Base-by-base conservation (phyloP, 768 basidiomycete species). In the Kwoniella europaea region DNA sequence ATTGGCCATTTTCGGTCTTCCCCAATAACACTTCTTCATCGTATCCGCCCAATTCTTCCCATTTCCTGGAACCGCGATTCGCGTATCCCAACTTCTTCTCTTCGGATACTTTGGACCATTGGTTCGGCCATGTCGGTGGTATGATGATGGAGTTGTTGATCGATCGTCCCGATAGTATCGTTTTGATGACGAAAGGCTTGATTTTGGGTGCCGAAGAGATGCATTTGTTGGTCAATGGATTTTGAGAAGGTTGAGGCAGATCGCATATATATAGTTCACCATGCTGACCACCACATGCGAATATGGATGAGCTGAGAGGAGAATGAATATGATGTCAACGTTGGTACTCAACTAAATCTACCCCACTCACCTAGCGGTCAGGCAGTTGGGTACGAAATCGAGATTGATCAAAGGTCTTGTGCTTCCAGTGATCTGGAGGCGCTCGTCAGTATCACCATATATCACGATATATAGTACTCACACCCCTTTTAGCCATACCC, bases 101-200 rank as follows among this genome's bases (percentile, higher is more conserved):
- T 15, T 52, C 24, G n/a, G 74, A 64, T 10, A 35, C 63, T 29
- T 52, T 54, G 5, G 46, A 27, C 79, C 79, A 80, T 63, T 72
- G 73, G 3, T 16, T 24, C 2, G 79, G 79, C 67, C 68, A 80
- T 18, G 60, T 52, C 18, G 82, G 82, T 4, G 82, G 73, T 20
- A 83, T 57, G 35, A 79, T 61, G 29, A 83, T 70, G 27, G 79
- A 77, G 54, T 83, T 83, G 67, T 83, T 83, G 77, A 83, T 83
- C 10, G 78, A 76, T 15, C 72, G 41, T 15, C 77, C 75, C 4
- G 76, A 77, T 5, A 83, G 69, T 9, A 71, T 75, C 7, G 74
- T 60, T 16, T 70, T 71, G 27, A 83, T 60, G 0, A 55, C 35
- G 68, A 78, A 81, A 10, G 78, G 75, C 27, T 63, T 66, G 12